Conservation (phyloP, 2,329 filamentous ascomycete species). For the Ceratocystis papillata region DNA sequence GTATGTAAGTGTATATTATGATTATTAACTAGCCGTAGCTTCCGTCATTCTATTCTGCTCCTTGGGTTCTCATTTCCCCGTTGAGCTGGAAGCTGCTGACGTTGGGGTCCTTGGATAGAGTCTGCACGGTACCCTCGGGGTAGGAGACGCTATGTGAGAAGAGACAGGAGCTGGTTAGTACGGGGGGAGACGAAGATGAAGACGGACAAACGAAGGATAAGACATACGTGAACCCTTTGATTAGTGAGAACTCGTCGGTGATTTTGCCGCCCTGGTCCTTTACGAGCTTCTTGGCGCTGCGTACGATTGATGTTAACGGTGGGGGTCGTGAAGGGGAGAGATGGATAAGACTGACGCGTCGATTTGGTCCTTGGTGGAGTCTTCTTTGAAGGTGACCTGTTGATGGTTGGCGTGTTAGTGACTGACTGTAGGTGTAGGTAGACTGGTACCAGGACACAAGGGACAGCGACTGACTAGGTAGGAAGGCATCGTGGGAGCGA, state of each 20-base stretch:
- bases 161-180: not conserved
- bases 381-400: constrained; percentile 73
- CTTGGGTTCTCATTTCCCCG: constrained; percentile 30
- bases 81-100: constrained; percentile 68
- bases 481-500: constrained; percentile 39
- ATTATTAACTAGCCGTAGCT: too few species aligned
- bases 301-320: not conserved
- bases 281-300: constrained; percentile 66
- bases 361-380: constrained; percentile 55
- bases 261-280: constrained; percentile 71
- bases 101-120: constrained; percentile 58
- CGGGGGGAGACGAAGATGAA: not conserved
- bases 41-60: not conserved
- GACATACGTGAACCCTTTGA: constrained; percentile 87
- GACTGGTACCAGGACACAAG: constrained; percentile 20
- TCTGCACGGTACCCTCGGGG: constrained; percentile 47
- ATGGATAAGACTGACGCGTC: constrained; percentile 43
- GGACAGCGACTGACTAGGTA: constrained; percentile 41
- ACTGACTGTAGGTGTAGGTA: constrained; percentile 19
- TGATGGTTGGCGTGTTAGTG: constrained; percentile 2
- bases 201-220: not conserved
- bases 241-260: constrained; percentile 69
- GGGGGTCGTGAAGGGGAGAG: not conserved
- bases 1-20: too few species aligned
- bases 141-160: constrained; percentile 45